A percentile compares a stretch with the other conserved stretches of the same genome.
Conservation (phyloP, 306 rosid genomes). For the Rosa chinensis region DNA sequence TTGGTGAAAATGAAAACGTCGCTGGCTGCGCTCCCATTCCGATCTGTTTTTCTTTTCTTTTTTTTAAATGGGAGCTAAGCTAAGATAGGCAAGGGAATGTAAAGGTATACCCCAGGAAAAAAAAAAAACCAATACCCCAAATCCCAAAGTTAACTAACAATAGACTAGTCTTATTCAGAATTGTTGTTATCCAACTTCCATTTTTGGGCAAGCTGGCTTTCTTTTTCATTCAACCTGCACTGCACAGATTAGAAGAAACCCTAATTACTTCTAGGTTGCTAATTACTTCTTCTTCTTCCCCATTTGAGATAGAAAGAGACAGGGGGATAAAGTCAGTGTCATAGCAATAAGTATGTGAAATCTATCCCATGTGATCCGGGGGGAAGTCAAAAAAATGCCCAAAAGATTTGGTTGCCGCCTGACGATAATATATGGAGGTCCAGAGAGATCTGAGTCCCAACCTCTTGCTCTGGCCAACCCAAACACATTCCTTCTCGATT, state of each 20-base stretch:
- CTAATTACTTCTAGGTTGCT: background rate
- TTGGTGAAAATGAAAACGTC: conserved; percentile 17
- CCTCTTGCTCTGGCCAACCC: conserved; percentile 7
- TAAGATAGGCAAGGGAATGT: background rate
- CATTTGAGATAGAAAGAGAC: background rate
- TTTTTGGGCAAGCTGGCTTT: background rate
- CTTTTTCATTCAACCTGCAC: background rate
- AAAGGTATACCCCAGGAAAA: background rate
- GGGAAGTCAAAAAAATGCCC: conserved; percentile 37
- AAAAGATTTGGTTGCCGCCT: conserved; percentile 47
- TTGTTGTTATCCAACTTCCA: conserved; percentile 5
- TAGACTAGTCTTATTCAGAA: background rate
- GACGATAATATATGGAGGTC: background rate
- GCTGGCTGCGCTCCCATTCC: background rate
- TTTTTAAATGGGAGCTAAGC: background rate
- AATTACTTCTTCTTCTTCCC: background rate
- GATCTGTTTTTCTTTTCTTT: background rate
- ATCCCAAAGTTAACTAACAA: conserved; percentile 65
- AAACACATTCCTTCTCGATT: conserved; percentile 6
- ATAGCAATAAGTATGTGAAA: conserved; percentile 44
- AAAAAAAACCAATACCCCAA: conserved; percentile 31
- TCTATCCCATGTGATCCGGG: conserved; percentile 33
- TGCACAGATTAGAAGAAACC: background rate
- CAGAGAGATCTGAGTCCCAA: background rate
- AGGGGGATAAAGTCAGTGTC: conserved; percentile 32